Conservation (phyloP, 2,329 filamentous ascomycete genomes). For the Aspergillus sp. region DNA sequence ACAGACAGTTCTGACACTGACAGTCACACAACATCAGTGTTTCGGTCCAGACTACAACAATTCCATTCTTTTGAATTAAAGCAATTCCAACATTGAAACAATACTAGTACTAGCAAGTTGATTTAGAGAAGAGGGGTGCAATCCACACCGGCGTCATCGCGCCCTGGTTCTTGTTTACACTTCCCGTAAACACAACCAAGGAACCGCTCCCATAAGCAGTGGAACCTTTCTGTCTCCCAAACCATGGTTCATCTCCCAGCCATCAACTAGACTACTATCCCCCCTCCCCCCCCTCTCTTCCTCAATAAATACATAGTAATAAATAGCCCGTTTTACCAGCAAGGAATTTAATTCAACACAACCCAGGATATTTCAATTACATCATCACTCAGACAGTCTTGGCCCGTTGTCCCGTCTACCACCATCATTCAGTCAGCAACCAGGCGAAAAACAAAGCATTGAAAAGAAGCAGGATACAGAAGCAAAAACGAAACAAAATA, state of each 20-base stretch:
- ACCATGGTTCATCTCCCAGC: constrained; percentile 5
- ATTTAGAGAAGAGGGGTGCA: not conserved
- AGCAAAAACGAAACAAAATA: no score
- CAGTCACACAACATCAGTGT: not conserved
- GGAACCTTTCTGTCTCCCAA: not conserved
- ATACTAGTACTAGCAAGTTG: not conserved
- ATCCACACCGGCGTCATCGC: not conserved
- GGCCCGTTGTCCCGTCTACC: constrained; percentile 35
- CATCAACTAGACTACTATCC: not conserved
- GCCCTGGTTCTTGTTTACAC: not conserved
- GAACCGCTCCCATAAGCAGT: not conserved
- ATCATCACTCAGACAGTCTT: constrained; percentile 25
- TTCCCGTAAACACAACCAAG: constrained; percentile 6
- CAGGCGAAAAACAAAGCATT: not conserved
- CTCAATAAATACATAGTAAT: no score
- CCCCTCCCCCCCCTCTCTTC: no score
- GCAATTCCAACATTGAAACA: not conserved
- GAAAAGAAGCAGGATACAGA: not conserved
- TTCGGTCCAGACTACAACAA: not conserved
- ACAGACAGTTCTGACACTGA: not conserved
- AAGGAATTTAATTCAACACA: not conserved
- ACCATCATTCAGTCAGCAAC: not conserved
- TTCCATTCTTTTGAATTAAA: not conserved
- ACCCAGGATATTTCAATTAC: constrained; percentile 3
- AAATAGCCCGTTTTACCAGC: not conserved